Conservation (phyloP, 352 stramenopile species). For the Sclerospora graminicola region DNA sequence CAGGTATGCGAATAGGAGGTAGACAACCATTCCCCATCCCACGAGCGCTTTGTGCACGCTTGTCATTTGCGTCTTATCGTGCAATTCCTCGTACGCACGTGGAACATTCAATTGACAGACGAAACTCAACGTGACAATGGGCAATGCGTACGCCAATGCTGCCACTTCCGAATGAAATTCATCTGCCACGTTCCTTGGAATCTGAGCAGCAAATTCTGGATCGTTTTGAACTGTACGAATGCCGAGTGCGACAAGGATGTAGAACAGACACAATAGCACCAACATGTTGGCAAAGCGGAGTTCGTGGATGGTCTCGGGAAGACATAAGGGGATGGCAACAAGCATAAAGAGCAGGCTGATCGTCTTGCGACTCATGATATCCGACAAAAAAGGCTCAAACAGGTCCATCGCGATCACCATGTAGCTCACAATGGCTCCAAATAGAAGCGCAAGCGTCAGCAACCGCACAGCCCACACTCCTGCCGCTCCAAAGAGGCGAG, state of each 20-base stretch:
- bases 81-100: constrained; percentile 67
- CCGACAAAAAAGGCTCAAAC: constrained; percentile 62
- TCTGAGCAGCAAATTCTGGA: constrained; percentile 25
- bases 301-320: constrained; percentile 77
- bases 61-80: constrained; percentile 58
- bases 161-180: constrained; percentile 53
- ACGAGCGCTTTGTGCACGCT: constrained; percentile 57
- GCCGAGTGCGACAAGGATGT: constrained; percentile 62
- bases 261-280: constrained; percentile 67
- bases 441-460: constrained; percentile 66
- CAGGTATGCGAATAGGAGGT: constrained; percentile 54
- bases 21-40: constrained; percentile 37
- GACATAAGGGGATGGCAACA: constrained; percentile 60
- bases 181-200: constrained; percentile 28
- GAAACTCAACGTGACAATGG: constrained; percentile 76
- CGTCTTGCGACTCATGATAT: constrained; percentile 40
- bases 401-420: constrained; percentile 82
- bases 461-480: constrained; percentile 65
- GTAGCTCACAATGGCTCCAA: constrained; percentile 74
- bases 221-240: constrained; percentile 40
- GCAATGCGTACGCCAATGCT: constrained; percentile 57
- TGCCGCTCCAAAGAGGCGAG: constrained; percentile 48
- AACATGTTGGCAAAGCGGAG: constrained; percentile 73
- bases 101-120: constrained; percentile 77
- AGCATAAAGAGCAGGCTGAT: constrained; percentile 59